phyloP scores from a whole-genome alignment of 2,329 filamentous ascomycete species.

The Calycina herbarum region DNA sequence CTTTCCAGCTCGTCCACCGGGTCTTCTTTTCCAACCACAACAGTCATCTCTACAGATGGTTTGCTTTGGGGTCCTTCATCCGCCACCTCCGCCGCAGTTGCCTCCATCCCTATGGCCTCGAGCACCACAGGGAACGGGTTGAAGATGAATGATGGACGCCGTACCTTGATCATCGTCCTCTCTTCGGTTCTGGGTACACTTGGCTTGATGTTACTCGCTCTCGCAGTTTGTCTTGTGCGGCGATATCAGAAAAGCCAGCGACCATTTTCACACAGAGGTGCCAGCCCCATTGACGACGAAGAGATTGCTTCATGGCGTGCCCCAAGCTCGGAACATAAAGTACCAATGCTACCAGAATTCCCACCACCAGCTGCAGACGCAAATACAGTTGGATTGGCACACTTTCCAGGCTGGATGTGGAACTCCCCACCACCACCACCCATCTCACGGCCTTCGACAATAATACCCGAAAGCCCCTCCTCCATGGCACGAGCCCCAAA shows the following conservation, averaged over 20 bases:
- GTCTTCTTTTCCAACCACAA: slow-evolving; percentile 7
- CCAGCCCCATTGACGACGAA: slow-evolving; percentile 63
- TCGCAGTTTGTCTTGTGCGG: slow-evolving; percentile 25
- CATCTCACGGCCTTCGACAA: slow-evolving; percentile 32
- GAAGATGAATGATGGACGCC: slow-evolving; percentile 10
- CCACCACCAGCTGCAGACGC: slow-evolving; percentile 18
- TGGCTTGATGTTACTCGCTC: slow-evolving; percentile 28
- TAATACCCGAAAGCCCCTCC: slow-evolving; percentile 39
- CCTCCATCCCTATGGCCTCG: slow-evolving; percentile 8
- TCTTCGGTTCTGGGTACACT: slow-evolving; percentile 32
- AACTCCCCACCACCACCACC: slow-evolving; percentile 26
- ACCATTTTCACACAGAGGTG: slow-evolving; percentile 53
- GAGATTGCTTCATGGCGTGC: slow-evolving; percentile 62
- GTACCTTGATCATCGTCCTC: slow-evolving; percentile 31
- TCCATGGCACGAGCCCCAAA: slow-evolving; percentile 62
- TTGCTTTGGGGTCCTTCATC: neutral
- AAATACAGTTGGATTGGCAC: slow-evolving; percentile 17
- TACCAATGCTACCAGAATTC: slow-evolving; percentile 15
- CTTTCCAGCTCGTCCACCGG: neutral
- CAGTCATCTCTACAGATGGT: slow-evolving; percentile 6
- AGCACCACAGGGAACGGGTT: neutral
- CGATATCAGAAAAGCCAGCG: slow-evolving; percentile 33
- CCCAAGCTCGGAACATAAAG: slow-evolving; percentile 24
- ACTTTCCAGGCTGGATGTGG: slow-evolving; percentile 33
- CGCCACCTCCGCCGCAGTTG: neutral